Conservation (phyloP, 2,329 filamentous ascomycete species). For the Macrophomina phaseolina region DNA sequence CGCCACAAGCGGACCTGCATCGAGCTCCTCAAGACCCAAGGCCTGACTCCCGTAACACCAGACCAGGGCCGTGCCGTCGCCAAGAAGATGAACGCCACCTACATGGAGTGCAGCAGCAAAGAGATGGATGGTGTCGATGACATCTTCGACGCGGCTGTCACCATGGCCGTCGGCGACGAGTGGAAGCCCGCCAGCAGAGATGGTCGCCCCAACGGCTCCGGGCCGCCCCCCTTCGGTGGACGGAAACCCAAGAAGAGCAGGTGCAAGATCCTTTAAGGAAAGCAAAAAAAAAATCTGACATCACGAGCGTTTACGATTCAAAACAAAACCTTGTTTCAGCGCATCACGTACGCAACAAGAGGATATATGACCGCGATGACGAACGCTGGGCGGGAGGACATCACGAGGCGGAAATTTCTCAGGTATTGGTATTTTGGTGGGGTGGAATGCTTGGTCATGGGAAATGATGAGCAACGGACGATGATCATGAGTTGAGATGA, state of each 20-base stretch:
- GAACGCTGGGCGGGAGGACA: slow-evolving; percentile 25
- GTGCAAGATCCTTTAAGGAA: slow-evolving; percentile 46
- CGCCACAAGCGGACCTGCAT: slow-evolving; percentile 96
- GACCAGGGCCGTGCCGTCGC: slow-evolving; percentile 90
- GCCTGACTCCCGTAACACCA: slow-evolving; percentile 89
- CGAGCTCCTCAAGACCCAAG: slow-evolving; percentile 97
- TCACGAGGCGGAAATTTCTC: slow-evolving; percentile 8
- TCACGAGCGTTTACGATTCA: slow-evolving; percentile 16
- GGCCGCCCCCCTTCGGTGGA: slow-evolving; percentile 35
- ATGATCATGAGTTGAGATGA: slow-evolving; percentile 20
- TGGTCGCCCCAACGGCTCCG: slow-evolving; percentile 2
- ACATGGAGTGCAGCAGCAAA: slow-evolving; percentile 99
- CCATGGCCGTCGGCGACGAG: slow-evolving; percentile 82
- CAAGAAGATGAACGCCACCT: slow-evolving; percentile 89
- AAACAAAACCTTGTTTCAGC: background rate
- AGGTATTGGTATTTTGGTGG: background rate
- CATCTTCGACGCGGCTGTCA: slow-evolving; percentile 90
- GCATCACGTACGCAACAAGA: slow-evolving; percentile 14
- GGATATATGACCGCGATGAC: slow-evolving; percentile 25
- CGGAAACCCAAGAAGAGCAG: slow-evolving; percentile 47
- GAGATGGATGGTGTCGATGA: slow-evolving; percentile 96
- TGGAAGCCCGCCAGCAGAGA: slow-evolving; percentile 32
- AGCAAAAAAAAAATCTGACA: background rate
- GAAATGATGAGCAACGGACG: slow-evolving; percentile 20
- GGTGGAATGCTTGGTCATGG: background rate